Base-by-base conservation (phyloP, 2,329 filamentous ascomycete species). In the Aspergillus sp. region DNA sequence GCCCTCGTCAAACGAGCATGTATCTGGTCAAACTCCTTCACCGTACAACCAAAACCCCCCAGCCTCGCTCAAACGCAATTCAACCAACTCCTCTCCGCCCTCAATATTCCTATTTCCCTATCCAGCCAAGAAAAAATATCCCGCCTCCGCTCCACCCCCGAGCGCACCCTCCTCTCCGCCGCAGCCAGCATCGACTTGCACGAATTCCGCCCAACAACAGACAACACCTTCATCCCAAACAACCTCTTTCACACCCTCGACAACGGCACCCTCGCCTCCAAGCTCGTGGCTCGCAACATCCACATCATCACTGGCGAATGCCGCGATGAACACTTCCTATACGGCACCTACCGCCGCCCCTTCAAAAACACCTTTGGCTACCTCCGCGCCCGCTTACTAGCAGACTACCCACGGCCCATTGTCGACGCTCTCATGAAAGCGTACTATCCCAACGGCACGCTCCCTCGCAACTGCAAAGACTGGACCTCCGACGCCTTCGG, bases 271-370 rank as follows among this genome's bases (percentile, higher is more conserved):
- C 83, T 83, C 55, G 82, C 78, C 0, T 60, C 64, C 3, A 70
- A 69, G 3, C 74, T 85, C 66, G 73, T 75, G 39, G 61, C 66
- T 2, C 76, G 81, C 2, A 75, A 76, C 32, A 68, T 84, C 44
- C 76, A 76, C 18, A 70, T 85, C 43, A 71, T 85, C 54, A 78
- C 81, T 15, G 83, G 83, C 36, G 83, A 85, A 66, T 84, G 81
- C 56, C 66, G 73, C 48, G 78, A 84, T 57, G 83, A 85, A 66
- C 80, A 80, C 60, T 73, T 74, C 62, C 68, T 82, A 3, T 85
- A 85, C 64, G 77, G 74, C 2, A 70, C 69, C 8, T 84, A 80
- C 79, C 73, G 75, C 15, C 79, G 81, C 1, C 82, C 82, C 0
- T 55, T 50, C 9, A 48, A 71, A 2, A 72, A 79, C 39, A 73